These are phyloP conservation scores for Cryptococcus jaspeensis DNA, from an alignment of 1,284 basidiomycete genomes.

Conservation along the genomic window DNA sequence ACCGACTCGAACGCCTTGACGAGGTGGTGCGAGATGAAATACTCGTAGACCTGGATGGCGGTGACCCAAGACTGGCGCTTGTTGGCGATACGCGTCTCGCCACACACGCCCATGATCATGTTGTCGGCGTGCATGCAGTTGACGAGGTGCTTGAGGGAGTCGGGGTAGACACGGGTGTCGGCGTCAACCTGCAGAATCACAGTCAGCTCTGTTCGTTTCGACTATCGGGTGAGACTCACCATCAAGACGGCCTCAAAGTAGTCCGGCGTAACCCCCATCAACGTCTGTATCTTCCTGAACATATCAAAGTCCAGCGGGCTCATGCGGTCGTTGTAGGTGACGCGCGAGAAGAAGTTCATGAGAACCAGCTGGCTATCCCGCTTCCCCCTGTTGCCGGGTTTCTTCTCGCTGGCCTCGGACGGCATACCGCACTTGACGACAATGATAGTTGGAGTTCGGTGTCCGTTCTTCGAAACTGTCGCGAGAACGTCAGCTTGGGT, in stretches of 20 bases:
- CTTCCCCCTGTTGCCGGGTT: conserved; percentile 97
- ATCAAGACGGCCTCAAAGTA: conserved; percentile 97
- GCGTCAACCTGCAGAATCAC: conserved; percentile 78
- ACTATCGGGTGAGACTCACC: conserved; percentile 59
- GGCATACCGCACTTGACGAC: conserved; percentile 93
- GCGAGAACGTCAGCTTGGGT: not conserved
- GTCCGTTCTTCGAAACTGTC: conserved; percentile 59
- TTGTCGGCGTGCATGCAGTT: conserved; percentile 98
- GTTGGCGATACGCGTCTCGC: conserved; percentile 97
- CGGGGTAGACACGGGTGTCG: conserved; percentile 88
- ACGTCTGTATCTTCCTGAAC: conserved; percentile 91
- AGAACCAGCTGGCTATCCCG: conserved; percentile 97
- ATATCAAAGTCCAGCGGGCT: conserved; percentile 95
- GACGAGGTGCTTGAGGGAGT: conserved; percentile 80
- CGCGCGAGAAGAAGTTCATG: conserved; percentile 99
- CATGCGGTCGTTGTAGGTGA: conserved; percentile 99
- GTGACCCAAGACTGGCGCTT: conserved; percentile 98
- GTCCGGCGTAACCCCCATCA: conserved; percentile 99
- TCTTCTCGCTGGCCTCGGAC: conserved; percentile 78
- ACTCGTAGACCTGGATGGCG: conserved; percentile 93
- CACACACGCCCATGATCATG: conserved; percentile 98
- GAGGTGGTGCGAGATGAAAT: conserved; percentile 98
- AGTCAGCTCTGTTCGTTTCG: not conserved
- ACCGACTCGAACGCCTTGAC: conserved; percentile 99
- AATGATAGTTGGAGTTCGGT: conserved; percentile 90